Conservation (phyloP, 2,329 filamentous ascomycete species). For the Sclerotinia sclerotiorum region DNA sequence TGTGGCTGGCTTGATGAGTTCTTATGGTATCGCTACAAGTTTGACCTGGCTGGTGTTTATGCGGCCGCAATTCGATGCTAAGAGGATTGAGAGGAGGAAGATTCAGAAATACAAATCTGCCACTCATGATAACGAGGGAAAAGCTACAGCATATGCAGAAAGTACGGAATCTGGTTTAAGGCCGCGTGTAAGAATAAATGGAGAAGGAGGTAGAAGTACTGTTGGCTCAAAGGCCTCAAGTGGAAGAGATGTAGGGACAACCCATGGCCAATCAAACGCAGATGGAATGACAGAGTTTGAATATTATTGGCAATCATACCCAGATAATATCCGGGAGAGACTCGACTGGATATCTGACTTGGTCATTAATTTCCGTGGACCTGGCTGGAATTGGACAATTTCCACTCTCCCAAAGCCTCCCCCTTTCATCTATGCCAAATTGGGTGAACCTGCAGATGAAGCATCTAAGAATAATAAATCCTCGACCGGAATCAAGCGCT, state of each 20-base stretch:
- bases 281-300: constrained; percentile 40
- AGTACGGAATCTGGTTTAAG: background rate
- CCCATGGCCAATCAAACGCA: background rate
- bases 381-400: constrained; percentile 60
- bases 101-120: background rate
- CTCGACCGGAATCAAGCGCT: constrained; percentile 49
- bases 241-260: background rate
- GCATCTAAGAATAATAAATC: constrained; percentile 40
- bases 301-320: constrained; percentile 63
- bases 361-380: constrained; percentile 53
- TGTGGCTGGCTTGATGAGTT: constrained; percentile 49
- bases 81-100: constrained; percentile 44
- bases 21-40: constrained; percentile 53
- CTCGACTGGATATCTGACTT: constrained; percentile 58
- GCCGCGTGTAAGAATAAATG: constrained; percentile 24
- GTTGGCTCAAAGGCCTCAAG: background rate
- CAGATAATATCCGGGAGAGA: constrained; percentile 51
- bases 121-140: background rate
- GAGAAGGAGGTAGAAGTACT: constrained; percentile 21
- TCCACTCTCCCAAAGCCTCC: constrained; percentile 50
- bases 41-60: constrained; percentile 54
- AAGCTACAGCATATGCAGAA: background rate
- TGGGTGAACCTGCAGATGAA: constrained; percentile 43
- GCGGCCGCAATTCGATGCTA: constrained; percentile 56
- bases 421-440: constrained; percentile 45